Base-by-base conservation (phyloP, 1,284 basidiomycete genomes). In the Ganoderma meredithae region DNA sequence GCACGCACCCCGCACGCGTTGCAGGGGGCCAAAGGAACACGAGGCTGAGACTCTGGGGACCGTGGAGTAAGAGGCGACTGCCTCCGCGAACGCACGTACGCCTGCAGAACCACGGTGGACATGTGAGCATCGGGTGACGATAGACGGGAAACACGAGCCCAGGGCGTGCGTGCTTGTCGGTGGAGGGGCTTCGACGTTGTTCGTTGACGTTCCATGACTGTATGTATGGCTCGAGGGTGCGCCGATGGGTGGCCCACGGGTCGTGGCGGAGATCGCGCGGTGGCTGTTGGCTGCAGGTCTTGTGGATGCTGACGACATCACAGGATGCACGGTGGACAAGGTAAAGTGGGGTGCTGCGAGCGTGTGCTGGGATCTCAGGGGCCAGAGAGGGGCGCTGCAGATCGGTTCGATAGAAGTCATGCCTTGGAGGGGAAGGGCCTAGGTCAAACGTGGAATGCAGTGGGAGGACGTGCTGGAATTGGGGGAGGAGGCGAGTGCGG, bases 191-290 rank as follows among this genome's bases (percentile, higher is more conserved):
- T 69, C 65, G 65, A 52, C 43, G 40, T 19, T 55, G 25, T 71
- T 69, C 70, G 53, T 58, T 53, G 60, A 47, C 61, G 60, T 67
- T 69, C 65, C 17, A 39, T 9, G 55, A n/a, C 15, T 5, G 25
- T 22, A 3, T 7, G 15, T 40, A 31, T 56, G 31, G 17, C 31
- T 15, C 22, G 12, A 6, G 10, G 52, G 27, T 31, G 27, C 8
- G 52, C 15, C 31, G 33, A 68, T 55, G 63, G 22, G 63, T 22
- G 22, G 61, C 64, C 36, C 60, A 56, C 9, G 40, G 49, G 33
- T 63, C 63, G 40, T 39, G 60, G 41, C 66, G 68, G 65, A 58
- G 70, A 69, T 68, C 70, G 63, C 41, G 63, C 65, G 60, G 67
- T 47, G 67, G 39, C 58, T 60, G 47, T 59, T 59, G 39, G 33